phyloP scores from a whole-genome alignment of 768 basidiomycete genomes.

The Tricholoma flavovirens region DNA sequence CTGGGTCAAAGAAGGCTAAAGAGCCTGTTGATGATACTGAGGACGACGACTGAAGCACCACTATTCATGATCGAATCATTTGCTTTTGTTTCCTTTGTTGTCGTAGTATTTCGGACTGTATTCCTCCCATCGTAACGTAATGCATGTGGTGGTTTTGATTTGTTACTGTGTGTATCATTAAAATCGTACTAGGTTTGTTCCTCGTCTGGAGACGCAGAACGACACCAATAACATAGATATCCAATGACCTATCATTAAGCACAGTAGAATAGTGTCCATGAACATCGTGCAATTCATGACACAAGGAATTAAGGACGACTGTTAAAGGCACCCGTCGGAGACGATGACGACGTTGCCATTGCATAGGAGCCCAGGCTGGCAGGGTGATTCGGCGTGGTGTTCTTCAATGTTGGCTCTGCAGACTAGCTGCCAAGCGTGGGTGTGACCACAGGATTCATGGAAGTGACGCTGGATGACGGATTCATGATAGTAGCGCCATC shows the following conservation, averaged over 20 bases:
- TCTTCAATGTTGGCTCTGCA: neutral
- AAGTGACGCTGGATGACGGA: constrained; percentile 2
- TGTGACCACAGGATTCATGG: neutral
- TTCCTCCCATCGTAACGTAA: neutral
- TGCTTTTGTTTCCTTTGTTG: neutral
- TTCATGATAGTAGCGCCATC: constrained; percentile 15
- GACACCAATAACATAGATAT: neutral
- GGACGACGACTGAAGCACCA: constrained; percentile 20
- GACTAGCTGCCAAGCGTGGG: neutral
- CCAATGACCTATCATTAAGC: neutral
- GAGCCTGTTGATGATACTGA: constrained; percentile 42
- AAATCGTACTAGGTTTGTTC: neutral
- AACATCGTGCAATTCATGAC: no score
- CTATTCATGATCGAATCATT: neutral
- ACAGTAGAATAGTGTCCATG: no score
- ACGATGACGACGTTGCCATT: neutral
- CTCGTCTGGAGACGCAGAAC: neutral
- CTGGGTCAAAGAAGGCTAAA: constrained; percentile 45
- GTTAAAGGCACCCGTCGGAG: neutral
- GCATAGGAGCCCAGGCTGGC: neutral
- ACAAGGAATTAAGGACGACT: neutral
- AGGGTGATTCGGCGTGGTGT: neutral
- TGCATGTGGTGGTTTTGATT: neutral
- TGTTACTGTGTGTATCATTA: neutral
- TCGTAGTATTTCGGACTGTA: neutral